Base-by-base conservation (phyloP, 768 basidiomycete species). In the Hirschioporus abietinus region DNA sequence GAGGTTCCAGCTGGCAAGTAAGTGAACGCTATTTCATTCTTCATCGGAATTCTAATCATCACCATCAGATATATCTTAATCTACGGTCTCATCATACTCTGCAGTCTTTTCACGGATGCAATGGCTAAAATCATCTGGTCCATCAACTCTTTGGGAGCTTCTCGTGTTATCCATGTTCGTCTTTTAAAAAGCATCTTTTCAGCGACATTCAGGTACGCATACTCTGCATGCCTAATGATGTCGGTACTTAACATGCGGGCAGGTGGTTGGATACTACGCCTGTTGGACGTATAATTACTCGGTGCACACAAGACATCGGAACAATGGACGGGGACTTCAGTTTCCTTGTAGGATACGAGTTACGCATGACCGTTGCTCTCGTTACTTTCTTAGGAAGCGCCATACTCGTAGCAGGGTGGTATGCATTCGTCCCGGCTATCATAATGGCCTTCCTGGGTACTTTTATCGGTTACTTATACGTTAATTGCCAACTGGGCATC, bases 251-350 rank as follows among this genome's bases (percentile, higher is more conserved):
- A 34, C 24, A 12, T 17, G 17, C 27, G 3, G 10, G 26, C 26
- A 82, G 84, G 67, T 85, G 82, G 80, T 75, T 85, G 10, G 84
- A 86, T 67, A 79, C 73, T 7, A 82, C 81, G 1, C 84, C 84
- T 0, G 78, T 78, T 0, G 82, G 83, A 20, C 83, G 89, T 6
- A 83, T 92, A 63, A 84, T 90, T 58, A 78, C 87, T 27, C 81
- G 89, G 62, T 86, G 85, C 73, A 90, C 89, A 0, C 84, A 88
- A 64, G 89, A 91, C 71, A 88, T 90, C 24, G 77, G 76, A 58
- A 71, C 74, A 17, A 34, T 61, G 9, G 60, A 61, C 23, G 30
- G 30, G 1, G 1, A 3, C 25, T 61, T 61, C 23, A 23, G 42
- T 52, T 52, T 52, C 42, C 12, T 52, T 20, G 42, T 52, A 20